phyloP scores from a whole-genome alignment of 208 protist genomes.

The Leishmania major region DNA sequence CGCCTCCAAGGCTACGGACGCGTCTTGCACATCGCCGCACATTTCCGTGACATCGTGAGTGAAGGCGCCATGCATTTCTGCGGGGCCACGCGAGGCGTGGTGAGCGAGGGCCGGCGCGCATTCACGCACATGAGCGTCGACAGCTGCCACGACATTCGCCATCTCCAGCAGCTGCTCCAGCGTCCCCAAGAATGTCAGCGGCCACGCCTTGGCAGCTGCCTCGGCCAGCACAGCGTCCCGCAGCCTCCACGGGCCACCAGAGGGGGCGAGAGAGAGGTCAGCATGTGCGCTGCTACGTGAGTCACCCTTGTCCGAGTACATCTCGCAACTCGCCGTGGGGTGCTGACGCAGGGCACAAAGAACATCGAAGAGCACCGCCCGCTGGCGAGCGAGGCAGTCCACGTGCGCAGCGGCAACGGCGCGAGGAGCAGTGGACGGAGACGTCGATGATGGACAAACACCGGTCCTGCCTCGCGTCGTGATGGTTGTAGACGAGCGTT shows the following conservation, averaged over 20 bases:
- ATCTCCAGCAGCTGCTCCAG: slow-evolving; percentile 37
- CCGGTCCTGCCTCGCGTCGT: neutral
- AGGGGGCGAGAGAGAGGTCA: neutral
- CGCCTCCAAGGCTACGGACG: slow-evolving; percentile 28
- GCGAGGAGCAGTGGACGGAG: neutral
- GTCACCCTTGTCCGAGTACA: neutral
- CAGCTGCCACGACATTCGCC: slow-evolving; percentile 40
- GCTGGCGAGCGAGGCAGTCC: slow-evolving; percentile 13
- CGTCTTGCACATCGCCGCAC: slow-evolving; percentile 3
- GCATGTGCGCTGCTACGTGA: neutral
- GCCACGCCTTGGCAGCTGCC: slow-evolving; percentile 14
- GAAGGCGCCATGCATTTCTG: neutral
- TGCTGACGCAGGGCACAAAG: slow-evolving; percentile 64
- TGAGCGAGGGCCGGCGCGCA: neutral
- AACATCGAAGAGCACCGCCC: slow-evolving; percentile 58
- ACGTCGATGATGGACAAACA: neutral
- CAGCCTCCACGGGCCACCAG: slow-evolving; percentile 22
- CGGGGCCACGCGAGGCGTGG: neutral
- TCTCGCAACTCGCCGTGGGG: slow-evolving; percentile 39
- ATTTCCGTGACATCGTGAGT: neutral
- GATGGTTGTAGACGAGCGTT: neutral
- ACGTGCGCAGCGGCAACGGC: neutral
- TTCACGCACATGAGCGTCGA: slow-evolving; percentile 14
- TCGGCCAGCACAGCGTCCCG: slow-evolving; percentile 19
- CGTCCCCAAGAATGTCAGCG: slow-evolving; percentile 9